These are phyloP conservation scores for Capronia epimyces DNA, from an alignment of 2,329 filamentous ascomycete genomes.

Conservation along the genomic window DNA sequence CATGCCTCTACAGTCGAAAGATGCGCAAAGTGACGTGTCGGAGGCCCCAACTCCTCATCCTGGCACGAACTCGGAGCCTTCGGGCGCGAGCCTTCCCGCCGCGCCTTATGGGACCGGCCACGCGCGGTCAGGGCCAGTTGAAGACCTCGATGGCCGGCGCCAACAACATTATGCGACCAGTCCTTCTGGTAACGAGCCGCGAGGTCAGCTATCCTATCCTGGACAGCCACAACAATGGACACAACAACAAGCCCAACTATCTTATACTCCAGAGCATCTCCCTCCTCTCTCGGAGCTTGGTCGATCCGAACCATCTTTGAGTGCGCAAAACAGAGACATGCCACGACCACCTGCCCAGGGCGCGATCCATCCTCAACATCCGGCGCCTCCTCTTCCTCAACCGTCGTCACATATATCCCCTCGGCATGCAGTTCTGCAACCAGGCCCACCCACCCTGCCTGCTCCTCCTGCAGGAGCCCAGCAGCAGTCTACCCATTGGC, in stretches of 20 bases:
- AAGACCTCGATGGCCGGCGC: slow-evolving; percentile 43
- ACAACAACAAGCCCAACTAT: slow-evolving; percentile 14
- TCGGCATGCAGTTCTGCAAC: neutral
- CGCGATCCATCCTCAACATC: slow-evolving; percentile 6
- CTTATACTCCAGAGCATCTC: slow-evolving; percentile 24
- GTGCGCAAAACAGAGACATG: slow-evolving; percentile 19
- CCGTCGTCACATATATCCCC: neutral
- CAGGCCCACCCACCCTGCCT: neutral
- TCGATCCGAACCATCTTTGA: slow-evolving; percentile 17
- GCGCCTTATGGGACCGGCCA: slow-evolving; percentile 43
- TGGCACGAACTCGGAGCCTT: slow-evolving; percentile 11
- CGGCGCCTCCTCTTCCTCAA: slow-evolving; percentile 5
- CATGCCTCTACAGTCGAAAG: slow-evolving; percentile 78
- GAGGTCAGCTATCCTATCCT: slow-evolving; percentile 20
- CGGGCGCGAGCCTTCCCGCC: slow-evolving; percentile 2
- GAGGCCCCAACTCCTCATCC: slow-evolving; percentile 21
- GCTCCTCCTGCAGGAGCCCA: neutral
- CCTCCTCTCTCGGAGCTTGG: slow-evolving; percentile 25
- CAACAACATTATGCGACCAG: slow-evolving; percentile 40
- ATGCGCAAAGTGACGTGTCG: slow-evolving; percentile 45
- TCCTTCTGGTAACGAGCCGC: slow-evolving; percentile 33
- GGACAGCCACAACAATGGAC: slow-evolving; percentile 20
- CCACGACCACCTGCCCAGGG: slow-evolving; percentile 22
- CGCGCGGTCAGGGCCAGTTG: slow-evolving; percentile 23
- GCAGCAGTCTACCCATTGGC: slow-evolving; percentile 1